phyloP scores from a whole-genome alignment of 2,329 filamentous ascomycete genomes.

The Leptoxyphium fumago region DNA sequence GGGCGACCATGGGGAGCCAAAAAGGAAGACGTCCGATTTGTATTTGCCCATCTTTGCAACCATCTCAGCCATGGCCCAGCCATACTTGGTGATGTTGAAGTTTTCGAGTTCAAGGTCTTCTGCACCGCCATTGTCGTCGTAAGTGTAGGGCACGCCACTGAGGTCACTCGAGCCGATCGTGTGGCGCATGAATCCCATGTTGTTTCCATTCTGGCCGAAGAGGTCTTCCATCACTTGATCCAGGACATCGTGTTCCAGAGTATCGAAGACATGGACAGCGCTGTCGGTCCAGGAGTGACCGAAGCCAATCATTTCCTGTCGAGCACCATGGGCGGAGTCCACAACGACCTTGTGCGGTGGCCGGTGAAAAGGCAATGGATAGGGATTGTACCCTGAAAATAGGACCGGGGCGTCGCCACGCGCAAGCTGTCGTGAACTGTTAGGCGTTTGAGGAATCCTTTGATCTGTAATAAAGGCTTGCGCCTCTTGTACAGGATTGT shows the following conservation, averaged over 20 bases:
- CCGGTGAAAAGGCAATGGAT: neutral
- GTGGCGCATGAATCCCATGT: constrained; percentile 26
- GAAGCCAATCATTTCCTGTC: constrained; percentile 22
- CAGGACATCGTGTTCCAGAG: constrained; percentile 15
- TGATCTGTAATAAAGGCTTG: constrained; percentile 12
- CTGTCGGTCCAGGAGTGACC: constrained; percentile 26
- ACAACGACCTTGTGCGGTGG: constrained; percentile 4
- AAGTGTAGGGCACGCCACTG: constrained; percentile 22
- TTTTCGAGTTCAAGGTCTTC: constrained; percentile 18
- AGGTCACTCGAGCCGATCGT: constrained; percentile 26
- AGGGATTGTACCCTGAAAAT: constrained; percentile 1
- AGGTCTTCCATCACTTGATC: constrained; percentile 21
- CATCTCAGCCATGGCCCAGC: constrained; percentile 23
- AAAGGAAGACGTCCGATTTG: constrained; percentile 21
- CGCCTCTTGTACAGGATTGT: constrained; percentile 7
- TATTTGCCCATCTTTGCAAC: constrained; percentile 23
- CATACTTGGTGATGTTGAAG: constrained; percentile 21
- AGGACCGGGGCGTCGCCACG: constrained; percentile 6
- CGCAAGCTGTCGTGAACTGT: constrained; percentile 11
- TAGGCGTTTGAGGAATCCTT: constrained; percentile 7
- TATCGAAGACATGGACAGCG: constrained; percentile 22
- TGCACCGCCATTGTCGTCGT: constrained; percentile 22
- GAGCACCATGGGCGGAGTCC: constrained; percentile 8
- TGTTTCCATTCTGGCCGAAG: constrained; percentile 21
- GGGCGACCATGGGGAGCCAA: constrained; percentile 24